Percentiles rank a stretch among this genome's conserved stretches.
Conservation (phyloP, 352 stramenopile species). For the Globisporangium spinosum region DNA sequence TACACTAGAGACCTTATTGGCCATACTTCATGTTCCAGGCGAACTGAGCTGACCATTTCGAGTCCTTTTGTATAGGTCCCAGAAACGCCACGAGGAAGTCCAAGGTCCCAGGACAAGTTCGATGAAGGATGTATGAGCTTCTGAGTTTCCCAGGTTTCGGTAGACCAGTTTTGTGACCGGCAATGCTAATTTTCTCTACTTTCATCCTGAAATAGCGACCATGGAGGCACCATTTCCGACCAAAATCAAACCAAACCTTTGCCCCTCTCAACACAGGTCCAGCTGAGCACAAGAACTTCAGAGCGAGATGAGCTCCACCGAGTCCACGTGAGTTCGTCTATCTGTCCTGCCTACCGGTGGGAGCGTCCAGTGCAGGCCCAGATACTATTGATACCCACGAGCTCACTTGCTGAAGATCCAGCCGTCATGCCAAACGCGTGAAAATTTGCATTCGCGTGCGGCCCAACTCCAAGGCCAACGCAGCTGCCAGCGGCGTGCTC, state of each 20-base stretch:
- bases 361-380: background rate
- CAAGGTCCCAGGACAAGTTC: background rate
- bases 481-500: conserved; percentile 25
- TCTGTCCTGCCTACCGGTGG: background rate
- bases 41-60: too few species aligned
- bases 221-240: background rate
- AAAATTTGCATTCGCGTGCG: conserved; percentile 67
- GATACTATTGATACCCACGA: background rate
- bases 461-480: conserved; percentile 19
- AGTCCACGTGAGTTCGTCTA: background rate
- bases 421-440: conserved; percentile 54
- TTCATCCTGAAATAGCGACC: background rate
- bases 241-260: background rate
- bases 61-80: background rate
- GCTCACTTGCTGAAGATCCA: background rate
- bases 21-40: too few species aligned
- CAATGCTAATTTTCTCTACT: background rate
- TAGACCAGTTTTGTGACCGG: background rate
- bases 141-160: background rate
- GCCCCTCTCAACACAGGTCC: background rate
- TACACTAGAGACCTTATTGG: too few species aligned
- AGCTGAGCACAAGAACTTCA: background rate
- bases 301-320: background rate
- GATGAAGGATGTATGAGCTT: background rate
- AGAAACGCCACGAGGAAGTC: background rate